Evolutionary conservation across 2,329 filamentous ascomycete genomes (phyloP).

Genomic region (Zymoseptoria passerinii): DNA sequence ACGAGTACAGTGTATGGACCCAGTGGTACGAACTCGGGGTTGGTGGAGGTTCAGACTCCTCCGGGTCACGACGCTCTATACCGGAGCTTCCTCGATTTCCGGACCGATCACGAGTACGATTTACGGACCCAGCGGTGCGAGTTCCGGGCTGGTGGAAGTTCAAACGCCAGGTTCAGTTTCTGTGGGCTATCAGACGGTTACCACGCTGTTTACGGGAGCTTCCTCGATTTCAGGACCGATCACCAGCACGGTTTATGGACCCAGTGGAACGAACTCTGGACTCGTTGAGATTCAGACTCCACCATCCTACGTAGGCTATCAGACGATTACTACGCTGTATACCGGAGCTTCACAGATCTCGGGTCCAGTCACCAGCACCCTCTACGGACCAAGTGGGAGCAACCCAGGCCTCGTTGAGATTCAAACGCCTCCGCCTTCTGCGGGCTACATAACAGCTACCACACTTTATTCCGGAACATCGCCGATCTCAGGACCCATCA

Average conservation of each 20-base stretch:
- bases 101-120: slow-evolving; percentile 1
- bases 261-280: slow-evolving; percentile 3
- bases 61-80: not conserved
- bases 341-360: slow-evolving; percentile 6
- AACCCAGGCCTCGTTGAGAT: slow-evolving; percentile 7
- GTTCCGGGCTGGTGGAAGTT: slow-evolving; percentile 2
- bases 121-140: slow-evolving; percentile 2
- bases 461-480: slow-evolving; percentile 2
- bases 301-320: not conserved
- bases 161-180: not conserved
- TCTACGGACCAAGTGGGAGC: slow-evolving; percentile 4
- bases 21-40: slow-evolving; percentile 2
- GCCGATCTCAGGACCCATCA: slow-evolving; percentile 4
- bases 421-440: slow-evolving; percentile 1
- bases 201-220: not conserved
- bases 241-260: slow-evolving; percentile 1
- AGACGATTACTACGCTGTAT: slow-evolving; percentile 3
- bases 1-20: slow-evolving; percentile 2
- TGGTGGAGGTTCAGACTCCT: slow-evolving; percentile 1
- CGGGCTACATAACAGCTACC: not conserved
- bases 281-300: slow-evolving; percentile 1
- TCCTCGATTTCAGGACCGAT: not conserved
- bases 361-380: slow-evolving; percentile 4
- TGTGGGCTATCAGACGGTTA: not conserved
- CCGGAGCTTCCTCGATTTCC: not conserved